Evolutionary conservation across 2,329 filamentous ascomycete species (phyloP).

Genomic region (Venturia asperata): DNA sequence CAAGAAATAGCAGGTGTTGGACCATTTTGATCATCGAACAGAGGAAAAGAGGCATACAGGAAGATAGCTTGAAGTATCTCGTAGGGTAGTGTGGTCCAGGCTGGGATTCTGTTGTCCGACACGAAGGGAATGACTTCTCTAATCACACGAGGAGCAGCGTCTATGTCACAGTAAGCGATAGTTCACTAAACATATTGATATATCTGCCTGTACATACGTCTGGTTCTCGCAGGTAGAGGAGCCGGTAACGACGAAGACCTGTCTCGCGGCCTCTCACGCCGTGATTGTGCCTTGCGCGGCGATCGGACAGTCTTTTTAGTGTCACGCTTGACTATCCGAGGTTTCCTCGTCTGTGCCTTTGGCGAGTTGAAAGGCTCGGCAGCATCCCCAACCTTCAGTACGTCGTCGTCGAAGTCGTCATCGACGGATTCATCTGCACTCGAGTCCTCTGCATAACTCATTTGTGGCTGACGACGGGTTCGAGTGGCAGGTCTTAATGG

Average conservation of each 20-base stretch:
- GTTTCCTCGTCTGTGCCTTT: not conserved
- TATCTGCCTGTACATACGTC: not conserved
- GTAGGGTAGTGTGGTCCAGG: conserved; percentile 59
- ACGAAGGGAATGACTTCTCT: conserved; percentile 7
- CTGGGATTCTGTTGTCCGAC: conserved; percentile 36
- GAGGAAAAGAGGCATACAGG: conserved; percentile 54
- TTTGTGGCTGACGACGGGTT: conserved; percentile 1
- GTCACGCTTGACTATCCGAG: not conserved
- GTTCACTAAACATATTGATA: not conserved
- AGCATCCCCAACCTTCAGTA: not conserved
- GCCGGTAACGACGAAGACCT: not conserved
- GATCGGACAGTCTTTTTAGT: not conserved
- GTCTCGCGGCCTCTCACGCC: conserved; percentile 7
- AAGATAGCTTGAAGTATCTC: conserved; percentile 65
- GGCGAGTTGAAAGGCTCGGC: not conserved
- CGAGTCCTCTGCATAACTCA: conserved; percentile 12
- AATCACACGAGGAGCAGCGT: not conserved
- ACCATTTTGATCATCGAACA: conserved; percentile 43
- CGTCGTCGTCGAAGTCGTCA: conserved; percentile 8
- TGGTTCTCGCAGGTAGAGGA: conserved; percentile 3
- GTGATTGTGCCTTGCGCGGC: not conserved
- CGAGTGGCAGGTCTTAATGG: not conserved
- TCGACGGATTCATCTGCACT: not conserved
- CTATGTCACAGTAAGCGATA: conserved; percentile 5
- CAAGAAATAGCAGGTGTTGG: conserved; percentile 45